Evolutionary conservation across 2,329 filamentous ascomycete species (phyloP).

Genomic region (Periglandula ipomoeae): DNA sequence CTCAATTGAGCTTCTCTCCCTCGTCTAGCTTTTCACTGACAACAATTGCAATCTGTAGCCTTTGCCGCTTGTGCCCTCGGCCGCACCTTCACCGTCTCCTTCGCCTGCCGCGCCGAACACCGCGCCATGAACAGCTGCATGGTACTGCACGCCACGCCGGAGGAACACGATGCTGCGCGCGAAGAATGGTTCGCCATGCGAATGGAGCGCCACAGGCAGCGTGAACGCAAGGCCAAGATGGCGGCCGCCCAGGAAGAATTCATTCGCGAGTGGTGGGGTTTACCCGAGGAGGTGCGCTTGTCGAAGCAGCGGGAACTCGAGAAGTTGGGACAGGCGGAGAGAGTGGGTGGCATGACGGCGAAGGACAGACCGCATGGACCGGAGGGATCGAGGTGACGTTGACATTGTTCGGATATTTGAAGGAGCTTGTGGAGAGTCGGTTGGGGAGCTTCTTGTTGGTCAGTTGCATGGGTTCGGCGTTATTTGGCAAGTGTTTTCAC

Average conservation of each 20-base stretch:
- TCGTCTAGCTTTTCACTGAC: background rate
- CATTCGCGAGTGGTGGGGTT: slow-evolving; percentile 58
- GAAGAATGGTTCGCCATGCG: slow-evolving; percentile 87
- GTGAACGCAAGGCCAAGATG: slow-evolving; percentile 53
- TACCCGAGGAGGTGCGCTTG: slow-evolving; percentile 47
- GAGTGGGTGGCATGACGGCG: slow-evolving; percentile 44
- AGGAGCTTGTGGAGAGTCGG: background rate
- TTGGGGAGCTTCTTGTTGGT: background rate
- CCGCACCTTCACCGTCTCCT: slow-evolving; percentile 80
- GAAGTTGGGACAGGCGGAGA: slow-evolving; percentile 39
- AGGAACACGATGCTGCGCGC: slow-evolving; percentile 77
- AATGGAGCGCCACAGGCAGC: slow-evolving; percentile 58
- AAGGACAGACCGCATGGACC: slow-evolving; percentile 17
- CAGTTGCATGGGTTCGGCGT: background rate
- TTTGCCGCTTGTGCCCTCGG: slow-evolving; percentile 86
- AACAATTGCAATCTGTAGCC: slow-evolving; percentile 41
- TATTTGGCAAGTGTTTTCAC: background rate
- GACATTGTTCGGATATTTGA: background rate
- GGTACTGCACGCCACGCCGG: slow-evolving; percentile 73
- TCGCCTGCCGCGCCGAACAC: slow-evolving; percentile 71
- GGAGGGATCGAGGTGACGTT: slow-evolving; percentile 4
- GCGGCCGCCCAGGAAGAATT: slow-evolving; percentile 56
- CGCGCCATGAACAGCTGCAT: slow-evolving; percentile 92
- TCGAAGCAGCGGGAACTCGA: slow-evolving; percentile 41
- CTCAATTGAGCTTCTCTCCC: too few species aligned